Base-by-base conservation (phyloP, 2,329 filamentous ascomycete species). In the Venturia oleaginea region DNA sequence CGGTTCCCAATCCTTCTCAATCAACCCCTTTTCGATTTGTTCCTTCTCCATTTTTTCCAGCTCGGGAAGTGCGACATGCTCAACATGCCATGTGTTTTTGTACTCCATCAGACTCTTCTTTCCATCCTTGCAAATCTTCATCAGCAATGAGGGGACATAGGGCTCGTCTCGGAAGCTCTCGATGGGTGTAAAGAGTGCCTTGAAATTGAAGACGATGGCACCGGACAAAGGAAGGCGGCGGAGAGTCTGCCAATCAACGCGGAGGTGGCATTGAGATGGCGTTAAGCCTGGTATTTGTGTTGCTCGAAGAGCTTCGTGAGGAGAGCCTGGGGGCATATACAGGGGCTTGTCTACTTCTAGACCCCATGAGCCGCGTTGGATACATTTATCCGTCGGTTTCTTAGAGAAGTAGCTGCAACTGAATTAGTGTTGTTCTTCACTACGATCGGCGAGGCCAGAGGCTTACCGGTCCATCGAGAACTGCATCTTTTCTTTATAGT, bases 231-330 rank as follows among this genome's bases (percentile, higher is more conserved):
- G 91, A 0, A 96, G 77, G 2, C 91, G 84, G 1, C 91, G 85
- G 4, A 96, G 77, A 0, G 91, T 96, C 75, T 96, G 92, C 90
- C 91, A 95, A 73, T 96, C 91, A 1, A 94, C 90, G 4, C 91
- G 84, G 1, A 96, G 78, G 66, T 88, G 78, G 67, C 89, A 79
- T 40, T 89, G 83, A 0, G 83, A 79, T 2, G 85, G 71, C 0
- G 75, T 76, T 6, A 93, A 77, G 24, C 78, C 75, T 0, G 81
- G 76, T 59, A 84, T 78, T 67, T 92, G 88, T 0, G 76, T 72
- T 0, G 80, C 76, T 22, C 89, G 84, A 40, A 85, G 79, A 48
- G 77, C 74, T 69, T 87, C 86, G 65, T 89, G 85, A 0, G 84
- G 83, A 68, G 90, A 81, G 0, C 85, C 86, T 0, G 86, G 83